A percentile compares a stretch with the other conserved stretches of the same genome.
Evolutionary conservation across 1,139 yeast species (phyloP).

Genomic region (Meyerozyma carpophila): DNA sequence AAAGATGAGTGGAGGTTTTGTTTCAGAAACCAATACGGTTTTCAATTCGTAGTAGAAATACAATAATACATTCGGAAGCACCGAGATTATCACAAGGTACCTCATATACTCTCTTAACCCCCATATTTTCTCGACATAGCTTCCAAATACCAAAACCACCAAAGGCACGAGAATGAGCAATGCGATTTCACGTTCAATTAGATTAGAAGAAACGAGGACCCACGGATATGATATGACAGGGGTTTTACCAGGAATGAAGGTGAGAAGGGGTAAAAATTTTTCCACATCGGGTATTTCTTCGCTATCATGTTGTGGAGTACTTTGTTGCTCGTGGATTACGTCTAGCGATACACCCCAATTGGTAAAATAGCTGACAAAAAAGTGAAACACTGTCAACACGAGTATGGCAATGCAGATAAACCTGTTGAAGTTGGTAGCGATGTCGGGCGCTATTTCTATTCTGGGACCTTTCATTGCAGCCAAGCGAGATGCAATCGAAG

Average conservation of each 20-base stretch:
- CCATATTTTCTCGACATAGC: conserved; percentile 36
- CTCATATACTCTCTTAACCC: conserved; percentile 28
- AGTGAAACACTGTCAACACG: not conserved
- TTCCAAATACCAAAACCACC: conserved; percentile 30
- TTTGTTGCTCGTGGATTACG: not conserved
- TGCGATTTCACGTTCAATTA: conserved; percentile 30
- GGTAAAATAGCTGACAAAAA: not conserved
- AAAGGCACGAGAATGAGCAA: conserved; percentile 22
- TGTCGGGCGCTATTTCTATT: not conserved
- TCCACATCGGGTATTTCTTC: conserved; percentile 10
- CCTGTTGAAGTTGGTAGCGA: not conserved
- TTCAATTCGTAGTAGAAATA: conserved; percentile 32
- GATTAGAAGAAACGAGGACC: conserved; percentile 31
- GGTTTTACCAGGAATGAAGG: conserved; percentile 35
- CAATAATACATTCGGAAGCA: conserved; percentile 28
- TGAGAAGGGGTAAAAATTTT: conserved; percentile 33
- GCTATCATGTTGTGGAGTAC: not conserved
- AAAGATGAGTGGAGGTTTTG: conserved; percentile 32
- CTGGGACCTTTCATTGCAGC: not conserved
- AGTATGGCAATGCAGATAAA: not conserved
- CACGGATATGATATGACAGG: conserved; percentile 34
- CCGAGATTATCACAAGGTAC: conserved; percentile 19
- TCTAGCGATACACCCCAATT: not conserved
- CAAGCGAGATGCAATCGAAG: not conserved
- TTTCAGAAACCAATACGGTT: conserved; percentile 18